Base-by-base conservation (phyloP, 345 rosid genomes). In the Ceriops zippeliana region DNA sequence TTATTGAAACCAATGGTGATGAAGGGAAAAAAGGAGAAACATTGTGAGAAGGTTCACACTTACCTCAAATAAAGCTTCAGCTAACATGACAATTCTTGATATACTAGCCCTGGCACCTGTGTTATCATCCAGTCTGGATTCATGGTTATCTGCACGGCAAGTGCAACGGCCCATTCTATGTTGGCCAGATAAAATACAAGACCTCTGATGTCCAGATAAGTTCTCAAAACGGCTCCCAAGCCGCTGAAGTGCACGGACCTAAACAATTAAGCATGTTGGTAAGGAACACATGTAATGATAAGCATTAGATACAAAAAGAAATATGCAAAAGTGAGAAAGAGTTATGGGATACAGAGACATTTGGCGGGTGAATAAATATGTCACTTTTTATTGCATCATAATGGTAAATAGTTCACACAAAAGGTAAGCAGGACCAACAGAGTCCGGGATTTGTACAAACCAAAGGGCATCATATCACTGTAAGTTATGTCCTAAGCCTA, bases 31-130 rank as follows among this genome's bases (percentile, higher is more conserved):
- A 65, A 57, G 15, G 58, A 49, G 63, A 68, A 30, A 9, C 61
- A 60, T 35, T 10, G 46, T 6, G 52, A 62, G 52, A 22, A 15
- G 54, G 30, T 20, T 20, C 57, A 26, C 4, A 57, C 60, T 75
- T 70, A 91, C 99, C 97, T 95, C 99, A 79, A 95, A 95, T 22
- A 95, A 78, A 71, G 97, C 99, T 85, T 95, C 99, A 53, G 97
- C 99, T 78, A 95, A 74, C 96, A 95, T 90, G 58, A 95, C 97
- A 66, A 95, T 90, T 80, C 97, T 88, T 53, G 99, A 95, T 80
- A 95, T 87, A 86, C 99, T 91, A 70, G 97, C 96, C 77, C 99
- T 85, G 62, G 96, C 87, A 76, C 81, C 84, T 13, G 85, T 80
- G 72, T 91, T 92, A 65, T 88, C 86, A 20, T 83, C 85, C 67